These are phyloP conservation scores for Fusarium sp. DNA, from an alignment of 2,329 filamentous ascomycete species.

Conservation along the genomic window DNA sequence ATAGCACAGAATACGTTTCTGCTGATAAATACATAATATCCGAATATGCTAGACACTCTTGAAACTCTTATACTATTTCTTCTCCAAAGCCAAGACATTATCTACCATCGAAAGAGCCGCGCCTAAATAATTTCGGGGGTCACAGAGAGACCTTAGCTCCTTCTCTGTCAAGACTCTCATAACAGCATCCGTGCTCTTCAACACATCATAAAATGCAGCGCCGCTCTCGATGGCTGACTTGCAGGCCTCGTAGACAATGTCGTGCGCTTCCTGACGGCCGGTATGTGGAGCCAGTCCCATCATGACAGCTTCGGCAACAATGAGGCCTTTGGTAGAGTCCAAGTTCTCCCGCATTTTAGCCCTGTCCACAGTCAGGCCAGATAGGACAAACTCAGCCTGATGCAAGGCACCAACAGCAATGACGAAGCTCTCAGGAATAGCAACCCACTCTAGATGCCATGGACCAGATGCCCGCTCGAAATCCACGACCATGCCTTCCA, in stretches of 20 bases:
- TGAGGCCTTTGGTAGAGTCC: conserved; percentile 65
- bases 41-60: no score
- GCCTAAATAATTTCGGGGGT: no score
- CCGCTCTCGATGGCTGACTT: conserved; percentile 27
- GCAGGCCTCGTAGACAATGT: conserved; percentile 70
- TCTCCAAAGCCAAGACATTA: no score
- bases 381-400: conserved; percentile 68
- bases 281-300: conserved; percentile 69
- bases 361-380: conserved; percentile 65
- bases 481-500: conserved; percentile 71
- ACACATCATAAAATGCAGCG: background rate
- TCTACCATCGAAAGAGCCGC: no score
- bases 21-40: no score
- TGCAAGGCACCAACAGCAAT: conserved; percentile 66
- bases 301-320: conserved; percentile 73
- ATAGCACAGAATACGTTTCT: no score
- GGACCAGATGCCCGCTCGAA: conserved; percentile 71
- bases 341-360: conserved; percentile 67
- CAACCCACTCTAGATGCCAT: conserved; percentile 73
- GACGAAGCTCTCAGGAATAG: conserved; percentile 68
- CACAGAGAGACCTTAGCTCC: no score
- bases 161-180: no score
- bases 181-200: background rate
- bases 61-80: no score
- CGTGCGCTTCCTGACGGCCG: conserved; percentile 68